Evolutionary conservation across 192 early-diverging fungal species (phyloP), one percentile per base, ranked within the genome.

Genomic region (Backusella tarrabulga): DNA sequence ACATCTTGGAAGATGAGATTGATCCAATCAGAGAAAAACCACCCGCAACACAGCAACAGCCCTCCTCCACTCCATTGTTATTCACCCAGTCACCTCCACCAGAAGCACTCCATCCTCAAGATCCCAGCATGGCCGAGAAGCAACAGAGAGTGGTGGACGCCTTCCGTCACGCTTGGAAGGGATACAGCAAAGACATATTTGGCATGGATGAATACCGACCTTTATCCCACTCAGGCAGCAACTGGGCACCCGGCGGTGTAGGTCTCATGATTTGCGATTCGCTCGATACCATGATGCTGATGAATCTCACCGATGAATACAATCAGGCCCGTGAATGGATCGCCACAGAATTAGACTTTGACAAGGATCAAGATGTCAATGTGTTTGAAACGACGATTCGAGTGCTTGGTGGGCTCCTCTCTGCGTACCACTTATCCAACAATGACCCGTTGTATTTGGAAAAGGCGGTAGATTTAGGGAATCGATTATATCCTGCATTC

Each of bases 351-450:
- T 77, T 97, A 1, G 82, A 88, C 36, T 96, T 92, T 83, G 85
- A 91, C 70, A 87, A 92, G 67, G 77, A 90, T 74, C 91, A 88
- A 19, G 83, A 90, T 68, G 88, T 92, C 35, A 91, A 90, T 75
- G 80, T 96, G 38, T 96, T 97, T 80, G 96, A 98, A 83, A 94
- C 93, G 23, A 94, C 92, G 1, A 96, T 97, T 74, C 87, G 95
- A 21, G 92, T 95, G 11, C 81, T 98, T 7, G 97, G 96, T 40
- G 95, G 95, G 4, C 75, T 97, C 3, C 82, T 98, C 23, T 89
- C 90, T 41, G 92, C 95, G 1, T 94, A 95, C 72, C 90, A 96
- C 75, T 78, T 96, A 46, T 91, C 92, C 71, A 86, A 87, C 42
- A 81, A 90, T 44, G 92, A 94, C 67, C 79, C 82, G 4, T 38